Base-by-base conservation (phyloP, 257 asterid species). In the Solanum bukasovii region DNA sequence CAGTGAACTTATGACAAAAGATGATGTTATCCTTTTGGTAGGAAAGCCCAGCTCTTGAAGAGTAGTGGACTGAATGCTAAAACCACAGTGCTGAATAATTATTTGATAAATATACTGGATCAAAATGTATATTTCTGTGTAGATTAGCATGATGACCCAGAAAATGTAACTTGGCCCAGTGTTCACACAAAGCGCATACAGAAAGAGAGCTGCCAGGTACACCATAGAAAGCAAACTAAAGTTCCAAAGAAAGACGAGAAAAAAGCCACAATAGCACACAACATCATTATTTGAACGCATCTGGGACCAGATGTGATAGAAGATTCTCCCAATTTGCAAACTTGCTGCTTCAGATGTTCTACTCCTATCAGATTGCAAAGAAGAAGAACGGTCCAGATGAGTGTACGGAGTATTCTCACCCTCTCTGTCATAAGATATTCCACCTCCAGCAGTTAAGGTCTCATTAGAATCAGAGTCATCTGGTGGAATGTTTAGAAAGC, bases 171-270 rank as follows among this genome's bases (percentile, higher is more conserved):
- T 94, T 67, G 99, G 99, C 52, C 99, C 98, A 27, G 99, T 96
- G 87, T 97, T 96, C 88, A 93, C 99, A 59, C 99, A 97, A 37
- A 97, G 96, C 86, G 99, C 99, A 88, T 93, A 97, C 67, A 97
- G 91, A 93, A 95, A 97, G 44, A 97, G 94, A 87, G 94, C 97
- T 25, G 91, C 96, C 92, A 97, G 91, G 92, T 97, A 97, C 86
- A 95, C 98, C 97, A 94, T 91, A 40, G 99, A 96, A 86, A 97
- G 98, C 95, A 97, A 94, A 92, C 99, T 96, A 93, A 97, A 97
- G 89, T 96, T 97, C 99, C 99, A 97, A 72, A 97, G 96, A 67
- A 91, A 97, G 72, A 95, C 98, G 72, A 97, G 91, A 89, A 97
- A 87, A 84, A 97, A 97, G 91, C 98, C 94, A 91, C 96, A 94